These are phyloP conservation scores for Pseudopyrenochaeta lycopersici DNA, from an alignment of 2,329 filamentous ascomycete genomes.

Conservation along the genomic window DNA sequence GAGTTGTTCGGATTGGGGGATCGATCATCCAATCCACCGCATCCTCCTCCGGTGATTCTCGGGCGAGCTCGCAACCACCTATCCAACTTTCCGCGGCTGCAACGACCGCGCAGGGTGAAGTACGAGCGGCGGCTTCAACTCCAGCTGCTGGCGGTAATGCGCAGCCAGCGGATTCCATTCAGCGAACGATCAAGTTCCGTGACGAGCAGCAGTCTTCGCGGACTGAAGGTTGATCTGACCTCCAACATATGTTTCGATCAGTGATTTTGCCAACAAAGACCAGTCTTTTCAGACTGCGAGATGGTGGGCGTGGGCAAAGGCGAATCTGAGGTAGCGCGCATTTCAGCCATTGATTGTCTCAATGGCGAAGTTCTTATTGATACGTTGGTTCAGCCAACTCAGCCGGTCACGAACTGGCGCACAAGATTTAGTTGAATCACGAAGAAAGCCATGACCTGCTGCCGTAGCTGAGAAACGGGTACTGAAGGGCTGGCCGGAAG, in stretches of 20 bases:
- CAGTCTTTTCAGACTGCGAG: constrained; percentile 18
- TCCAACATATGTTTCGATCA: too few species aligned
- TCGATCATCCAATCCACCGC: constrained; percentile 38
- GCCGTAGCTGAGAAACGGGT: constrained; percentile 29
- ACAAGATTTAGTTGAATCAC: constrained; percentile 54
- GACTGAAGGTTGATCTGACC: too few species aligned
- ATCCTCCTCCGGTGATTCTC: constrained; percentile 14
- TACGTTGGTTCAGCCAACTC: constrained; percentile 51
- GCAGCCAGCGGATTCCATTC: too few species aligned
- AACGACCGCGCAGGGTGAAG: constrained; percentile 1
- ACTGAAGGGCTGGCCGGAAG: constrained; percentile 55
- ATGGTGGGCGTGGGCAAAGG: constrained; percentile 7
- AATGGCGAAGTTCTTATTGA: constrained; percentile 59
- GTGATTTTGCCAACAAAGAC: too few species aligned
- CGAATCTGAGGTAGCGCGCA: constrained; percentile 43
- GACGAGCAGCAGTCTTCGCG: too few species aligned
- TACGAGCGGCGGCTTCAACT: constrained; percentile 6
- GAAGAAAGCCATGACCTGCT: constrained; percentile 31
- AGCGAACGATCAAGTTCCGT: too few species aligned
- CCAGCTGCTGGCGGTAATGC: constrained; percentile 13
- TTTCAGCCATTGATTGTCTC: constrained; percentile 57
- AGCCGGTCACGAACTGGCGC: constrained; percentile 49
- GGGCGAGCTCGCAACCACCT: not conserved
- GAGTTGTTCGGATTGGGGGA: constrained; percentile 48
- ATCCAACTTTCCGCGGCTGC: not conserved